Conservation (phyloP, 2,329 filamentous ascomycete species). For the Xylariomycetidae sp. region DNA sequence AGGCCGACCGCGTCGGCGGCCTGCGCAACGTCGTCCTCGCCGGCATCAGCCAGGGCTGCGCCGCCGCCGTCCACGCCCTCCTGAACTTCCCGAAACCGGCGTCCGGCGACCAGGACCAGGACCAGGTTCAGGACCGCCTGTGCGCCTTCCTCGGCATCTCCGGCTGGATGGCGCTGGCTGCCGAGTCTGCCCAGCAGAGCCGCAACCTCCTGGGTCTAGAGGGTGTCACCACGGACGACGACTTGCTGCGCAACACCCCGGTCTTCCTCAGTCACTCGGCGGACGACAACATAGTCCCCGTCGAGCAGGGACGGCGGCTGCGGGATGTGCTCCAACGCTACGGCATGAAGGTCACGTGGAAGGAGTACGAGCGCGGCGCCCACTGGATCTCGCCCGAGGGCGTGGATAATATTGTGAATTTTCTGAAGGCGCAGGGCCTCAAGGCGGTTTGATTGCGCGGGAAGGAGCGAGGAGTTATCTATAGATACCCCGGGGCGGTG, state of each 20-base stretch:
- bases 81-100: constrained; percentile 11
- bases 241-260: constrained; percentile 34
- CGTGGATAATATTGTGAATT: constrained; percentile 33
- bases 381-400: constrained; percentile 38
- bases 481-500: no score
- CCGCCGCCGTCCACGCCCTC: constrained; percentile 26
- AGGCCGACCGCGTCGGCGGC: constrained; percentile 31
- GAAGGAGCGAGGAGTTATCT: no score
- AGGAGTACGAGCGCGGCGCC: constrained; percentile 34
- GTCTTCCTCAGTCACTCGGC: constrained; percentile 38
- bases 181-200: constrained; percentile 7
- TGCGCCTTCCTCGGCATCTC: constrained; percentile 14
- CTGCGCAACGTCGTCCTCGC: constrained; percentile 35
- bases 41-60: constrained; percentile 41
- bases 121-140: constrained; percentile 4
- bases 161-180: constrained; percentile 16
- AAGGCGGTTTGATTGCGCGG: no score
- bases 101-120: background rate
- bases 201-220: constrained; percentile 24
- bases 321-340: constrained; percentile 29
- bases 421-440: constrained; percentile 20
- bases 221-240: constrained; percentile 7
- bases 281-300: constrained; percentile 34
- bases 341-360: constrained; percentile 34
- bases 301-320: constrained; percentile 30